Evolutionary conservation across 164 flowering plant genomes (phyloP), one percentile per base, ranked within the genome.

Genomic region (Sedum album): DNA sequence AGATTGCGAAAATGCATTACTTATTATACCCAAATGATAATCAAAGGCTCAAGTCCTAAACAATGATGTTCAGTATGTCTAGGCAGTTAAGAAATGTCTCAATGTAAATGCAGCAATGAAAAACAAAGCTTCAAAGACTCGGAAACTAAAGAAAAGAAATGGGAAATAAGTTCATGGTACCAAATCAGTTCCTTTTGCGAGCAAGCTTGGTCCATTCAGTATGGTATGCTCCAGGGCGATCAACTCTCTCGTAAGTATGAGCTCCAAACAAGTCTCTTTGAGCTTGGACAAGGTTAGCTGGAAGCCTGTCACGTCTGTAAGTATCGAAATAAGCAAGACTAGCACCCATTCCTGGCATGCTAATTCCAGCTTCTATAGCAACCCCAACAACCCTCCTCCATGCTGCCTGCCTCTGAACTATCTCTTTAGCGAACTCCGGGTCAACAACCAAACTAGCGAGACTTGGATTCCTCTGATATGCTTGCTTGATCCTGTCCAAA

Each of bases 261-360:
- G 85, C 85, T 53, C 85, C 85, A 44, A 82, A 82, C 73, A 80
- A 74, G 70, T 82, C 85, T 68, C 85, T 75, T 71, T 82, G 85
- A n/a, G 85, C 85, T 75, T 82, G 85, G 18, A 82, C 82, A 39
- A 82, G 83, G 38, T 82, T 82, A 0, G 85, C 83, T 1, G 85
- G 83, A 8, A 80, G 79, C 69, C 85, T 71, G 4, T 80, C 80
- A 0, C 85, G 75, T 78, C 83, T 73, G 26, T 82, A 82, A 5
- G 85, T 80, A 36, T 82, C 85, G 25, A 82, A 82, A 53, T 82
- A 82, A 9, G 80, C 74, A 46, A 82, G 80, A 67, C 85, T 82
- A 18, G 85, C 83, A 60, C 80, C 78, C 83, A 82, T 80, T 15
- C 85, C 85, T 0, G 85, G 85, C 0, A 80, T 77, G 75, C 83